Percentiles rank a stretch among this genome's conserved stretches.
phyloP scores from a whole-genome alignment of 768 basidiomycete species.

The Rhodotorula kratochvilovae region DNA sequence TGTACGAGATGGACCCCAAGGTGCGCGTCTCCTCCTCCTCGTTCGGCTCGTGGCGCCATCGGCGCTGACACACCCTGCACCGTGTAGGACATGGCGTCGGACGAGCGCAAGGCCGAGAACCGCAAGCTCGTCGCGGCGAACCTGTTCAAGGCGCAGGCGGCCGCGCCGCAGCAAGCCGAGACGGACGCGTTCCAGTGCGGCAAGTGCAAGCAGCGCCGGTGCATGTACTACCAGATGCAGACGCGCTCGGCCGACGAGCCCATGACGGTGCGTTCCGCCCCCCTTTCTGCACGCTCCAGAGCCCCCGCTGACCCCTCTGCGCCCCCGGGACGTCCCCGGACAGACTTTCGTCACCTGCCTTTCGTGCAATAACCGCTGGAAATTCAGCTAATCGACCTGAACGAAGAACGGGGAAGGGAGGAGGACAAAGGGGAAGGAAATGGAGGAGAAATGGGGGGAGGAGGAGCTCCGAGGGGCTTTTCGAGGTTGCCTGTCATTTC shows the following conservation, averaged over 20 bases:
- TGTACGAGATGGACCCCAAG: conserved; percentile 75
- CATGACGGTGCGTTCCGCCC: conserved; percentile 71
- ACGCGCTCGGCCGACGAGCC: conserved; percentile 97
- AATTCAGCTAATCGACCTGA: conserved; percentile 55
- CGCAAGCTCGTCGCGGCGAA: conserved; percentile 77
- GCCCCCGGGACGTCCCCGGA: no score
- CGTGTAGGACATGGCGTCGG: conserved; percentile 86
- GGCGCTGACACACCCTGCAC: background rate
- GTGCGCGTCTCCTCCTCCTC: conserved; percentile 50
- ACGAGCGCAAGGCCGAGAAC: conserved; percentile 79
- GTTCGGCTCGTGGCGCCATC: background rate
- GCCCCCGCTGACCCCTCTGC: conserved; percentile 10
- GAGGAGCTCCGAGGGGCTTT: no score
- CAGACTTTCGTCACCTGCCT: conserved; percentile 82
- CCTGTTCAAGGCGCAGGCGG: conserved; percentile 82
- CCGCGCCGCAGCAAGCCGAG: conserved; percentile 83
- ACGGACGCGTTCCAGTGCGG: conserved; percentile 97
- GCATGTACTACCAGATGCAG: conserved; percentile 61
- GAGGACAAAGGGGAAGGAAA: no score
- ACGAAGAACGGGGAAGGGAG: no score
- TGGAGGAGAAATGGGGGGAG: no score
- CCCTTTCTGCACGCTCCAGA: background rate
- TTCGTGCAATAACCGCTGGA: conserved; percentile 53
- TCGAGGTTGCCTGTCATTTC: no score
- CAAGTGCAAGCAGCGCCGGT: conserved; percentile 75